Base-by-base conservation (phyloP, 306 rosid genomes). In the Spatholobus suberectus region DNA sequence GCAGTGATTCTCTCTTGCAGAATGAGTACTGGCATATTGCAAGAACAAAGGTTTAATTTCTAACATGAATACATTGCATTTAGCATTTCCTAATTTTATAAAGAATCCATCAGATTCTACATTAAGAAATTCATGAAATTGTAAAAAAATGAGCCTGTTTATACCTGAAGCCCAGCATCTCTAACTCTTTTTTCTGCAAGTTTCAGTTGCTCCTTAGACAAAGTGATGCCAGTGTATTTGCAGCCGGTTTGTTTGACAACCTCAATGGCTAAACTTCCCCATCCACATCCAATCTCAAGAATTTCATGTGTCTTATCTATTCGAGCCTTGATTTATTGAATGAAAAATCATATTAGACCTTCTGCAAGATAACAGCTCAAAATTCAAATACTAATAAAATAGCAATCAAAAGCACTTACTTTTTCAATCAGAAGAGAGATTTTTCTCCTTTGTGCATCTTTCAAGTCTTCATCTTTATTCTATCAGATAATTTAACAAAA, bases 241-340 rank as follows among this genome's bases (percentile, higher is more conserved):
- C 98, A 95, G 8, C 97, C 94, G 2, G 98, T 93, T 89, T 35
- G 86, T 66, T 87, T 88, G 65, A 89, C 96, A 26, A 92, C 91
- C 90, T 95, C 94, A 51, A 95, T 90, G 44, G 97, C 97, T 88
- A 95, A 86, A 82, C 90, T 88, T 76, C 98, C 98, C 98, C 98
- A 95, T 52, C 98, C 98, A 4, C 93, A 88, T 41, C 98, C 98
- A 17, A 95, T 90, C 78, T 95, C 98, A 47, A 95, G 93, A 62
- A 93, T 90, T 78, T 92, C 92, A 92, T 93, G 98, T 35, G 89
- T 85, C 83, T 72, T 82, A 0, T 78, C 89, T 69, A 95, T 86
- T 85, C 86, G 89, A 34, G 93, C 93, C 98, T 93, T 44, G 12
- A 59, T 80, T 67, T 47, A 83, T 52, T 35, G 15, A 73, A 41